A percentile compares a stretch with the other conserved stretches of the same genome.
These are phyloP conservation scores for Medicago lupulina DNA, from an alignment of 306 rosid species.

Conservation along the genomic window DNA sequence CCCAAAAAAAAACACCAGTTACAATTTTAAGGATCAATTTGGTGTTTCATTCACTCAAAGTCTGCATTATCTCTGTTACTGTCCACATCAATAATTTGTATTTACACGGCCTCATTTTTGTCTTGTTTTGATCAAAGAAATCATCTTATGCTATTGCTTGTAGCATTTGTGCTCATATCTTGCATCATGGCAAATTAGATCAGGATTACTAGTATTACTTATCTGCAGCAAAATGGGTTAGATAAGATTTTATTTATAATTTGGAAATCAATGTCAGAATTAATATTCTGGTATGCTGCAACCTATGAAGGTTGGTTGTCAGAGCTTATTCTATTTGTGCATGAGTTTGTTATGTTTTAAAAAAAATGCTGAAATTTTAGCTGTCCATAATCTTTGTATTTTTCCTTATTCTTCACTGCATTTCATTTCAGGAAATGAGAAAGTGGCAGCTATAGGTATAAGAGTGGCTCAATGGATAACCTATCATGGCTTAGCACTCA, in stretches of 20 bases:
- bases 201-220: not conserved
- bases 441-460: constrained; percentile 79
- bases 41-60: constrained; percentile 17
- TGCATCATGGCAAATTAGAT: not conserved
- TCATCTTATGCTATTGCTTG: not conserved
- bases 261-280: not conserved
- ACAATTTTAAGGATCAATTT: too few relatives aligned
- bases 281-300: constrained; percentile 22
- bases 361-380: constrained; percentile 14
- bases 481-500: constrained; percentile 77
- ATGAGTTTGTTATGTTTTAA: not conserved
- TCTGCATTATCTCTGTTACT: not conserved
- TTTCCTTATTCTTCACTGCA: constrained; percentile 29
- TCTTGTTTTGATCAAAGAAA: too few relatives aligned
- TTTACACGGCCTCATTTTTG: not conserved
- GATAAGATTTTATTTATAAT: not conserved
- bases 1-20: too few relatives aligned
- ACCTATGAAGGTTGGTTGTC: not conserved
- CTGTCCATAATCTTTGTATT: not conserved
- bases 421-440: constrained; percentile 65
- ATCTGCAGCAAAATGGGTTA: not conserved
- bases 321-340: constrained; percentile 8
- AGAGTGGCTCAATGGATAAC: constrained; percentile 70
- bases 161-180: not conserved
- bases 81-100: not conserved